These are phyloP conservation scores for Pyrenula aspistea DNA, from an alignment of 495 filamentous ascomycete genomes.

Conservation along the genomic window DNA sequence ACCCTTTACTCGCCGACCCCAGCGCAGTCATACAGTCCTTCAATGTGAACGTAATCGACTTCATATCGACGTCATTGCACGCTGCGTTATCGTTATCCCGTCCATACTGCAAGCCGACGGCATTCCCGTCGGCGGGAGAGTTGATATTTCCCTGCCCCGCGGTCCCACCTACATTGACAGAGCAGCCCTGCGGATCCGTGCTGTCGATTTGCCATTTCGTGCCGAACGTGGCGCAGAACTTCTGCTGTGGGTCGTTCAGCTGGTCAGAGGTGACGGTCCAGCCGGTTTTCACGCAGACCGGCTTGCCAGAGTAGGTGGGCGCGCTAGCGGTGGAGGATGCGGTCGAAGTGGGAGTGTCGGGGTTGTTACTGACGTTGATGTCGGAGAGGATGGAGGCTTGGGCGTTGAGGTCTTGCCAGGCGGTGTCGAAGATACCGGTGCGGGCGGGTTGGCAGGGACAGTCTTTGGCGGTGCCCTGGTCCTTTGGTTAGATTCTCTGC, in stretches of 20 bases:
- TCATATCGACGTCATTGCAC: not conserved
- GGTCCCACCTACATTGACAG: no score
- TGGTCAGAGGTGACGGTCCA: not conserved
- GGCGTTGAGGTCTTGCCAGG: not conserved
- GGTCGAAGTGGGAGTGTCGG: not conserved
- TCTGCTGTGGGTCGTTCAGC: not conserved
- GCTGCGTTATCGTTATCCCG: not conserved
- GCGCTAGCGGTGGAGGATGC: not conserved
- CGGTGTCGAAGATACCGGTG: not conserved
- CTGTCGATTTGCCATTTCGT: no score
- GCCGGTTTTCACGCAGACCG: not conserved
- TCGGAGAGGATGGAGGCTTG: not conserved
- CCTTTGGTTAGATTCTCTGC: not conserved
- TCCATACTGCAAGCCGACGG: not conserved
- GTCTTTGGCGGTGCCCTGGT: not conserved
- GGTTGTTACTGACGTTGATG: not conserved
- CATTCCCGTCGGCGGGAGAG: not conserved
- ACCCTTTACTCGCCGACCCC: not conserved
- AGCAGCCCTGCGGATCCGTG: no score
- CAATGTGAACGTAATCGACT: not conserved
- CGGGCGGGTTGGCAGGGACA: not conserved
- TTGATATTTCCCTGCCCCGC: not conserved
- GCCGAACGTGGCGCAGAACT: not conserved
- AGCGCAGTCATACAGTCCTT: not conserved
- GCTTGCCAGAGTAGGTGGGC: not conserved